Conservation (phyloP, 352 stramenopile genomes). For the Globisporangium radiosum region DNA sequence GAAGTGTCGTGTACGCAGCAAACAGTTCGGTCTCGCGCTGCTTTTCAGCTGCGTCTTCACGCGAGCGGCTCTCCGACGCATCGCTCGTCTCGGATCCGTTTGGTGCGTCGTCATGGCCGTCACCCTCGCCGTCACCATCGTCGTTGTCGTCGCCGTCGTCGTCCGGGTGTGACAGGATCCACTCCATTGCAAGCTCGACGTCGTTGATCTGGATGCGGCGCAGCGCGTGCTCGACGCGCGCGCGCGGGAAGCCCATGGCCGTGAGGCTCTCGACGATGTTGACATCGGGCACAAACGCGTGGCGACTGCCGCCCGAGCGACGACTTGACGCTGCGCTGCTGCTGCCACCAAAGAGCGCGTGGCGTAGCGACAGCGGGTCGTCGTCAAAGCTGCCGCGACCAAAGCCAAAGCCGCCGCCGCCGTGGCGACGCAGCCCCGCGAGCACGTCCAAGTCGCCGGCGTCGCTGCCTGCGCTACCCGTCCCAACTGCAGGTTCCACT, state of each 20-base stretch:
- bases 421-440: slow-evolving; percentile 20
- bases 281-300: slow-evolving; percentile 86
- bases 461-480: slow-evolving; percentile 4
- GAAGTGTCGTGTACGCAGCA: slow-evolving; percentile 39
- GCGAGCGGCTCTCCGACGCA: background rate
- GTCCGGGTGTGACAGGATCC: slow-evolving; percentile 89
- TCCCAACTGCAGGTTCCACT: slow-evolving; percentile 14
- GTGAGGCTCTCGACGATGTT: slow-evolving; percentile 88
- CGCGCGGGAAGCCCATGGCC: slow-evolving; percentile 93
- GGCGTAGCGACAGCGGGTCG: slow-evolving; percentile 36
- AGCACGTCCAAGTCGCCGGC: slow-evolving; percentile 27
- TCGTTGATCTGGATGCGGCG: slow-evolving; percentile 87
- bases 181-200: slow-evolving; percentile 96
- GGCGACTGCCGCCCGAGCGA: slow-evolving; percentile 19
- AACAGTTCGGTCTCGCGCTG: slow-evolving; percentile 42
- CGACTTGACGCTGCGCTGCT: background rate
- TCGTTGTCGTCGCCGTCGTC: slow-evolving; percentile 38
- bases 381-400: slow-evolving; percentile 28
- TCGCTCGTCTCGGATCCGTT: slow-evolving; percentile 4
- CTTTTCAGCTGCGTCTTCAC: slow-evolving; percentile 21
- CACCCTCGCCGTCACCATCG: slow-evolving; percentile 21
- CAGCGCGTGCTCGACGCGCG: slow-evolving; percentile 88
- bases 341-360: slow-evolving; percentile 40
- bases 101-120: slow-evolving; percentile 13
- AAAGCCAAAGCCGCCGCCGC: slow-evolving; percentile 30